These are phyloP conservation scores for Strobilomyces echinocephalus DNA, from an alignment of 768 basidiomycete species.

Conservation along the genomic window DNA sequence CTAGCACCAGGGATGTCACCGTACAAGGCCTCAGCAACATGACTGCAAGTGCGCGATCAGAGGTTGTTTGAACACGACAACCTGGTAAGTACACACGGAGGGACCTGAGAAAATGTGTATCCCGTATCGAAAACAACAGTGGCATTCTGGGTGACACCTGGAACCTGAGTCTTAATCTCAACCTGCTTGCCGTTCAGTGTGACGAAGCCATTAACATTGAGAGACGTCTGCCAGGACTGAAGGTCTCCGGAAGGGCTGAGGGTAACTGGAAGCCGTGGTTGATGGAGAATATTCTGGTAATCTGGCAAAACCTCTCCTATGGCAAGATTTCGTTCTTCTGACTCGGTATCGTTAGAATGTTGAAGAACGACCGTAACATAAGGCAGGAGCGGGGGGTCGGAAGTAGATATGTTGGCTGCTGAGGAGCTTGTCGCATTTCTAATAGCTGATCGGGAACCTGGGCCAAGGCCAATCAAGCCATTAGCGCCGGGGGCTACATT, in stretches of 20 bases:
- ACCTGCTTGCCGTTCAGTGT: constrained; percentile 56
- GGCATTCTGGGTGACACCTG: constrained; percentile 39
- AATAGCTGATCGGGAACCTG: constrained; percentile 49
- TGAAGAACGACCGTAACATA: constrained; percentile 60
- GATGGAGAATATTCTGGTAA: constrained; percentile 43
- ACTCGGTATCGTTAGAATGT: constrained; percentile 44
- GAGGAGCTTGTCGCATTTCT: constrained; percentile 31
- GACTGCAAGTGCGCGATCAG: constrained; percentile 28
- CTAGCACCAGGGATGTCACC: constrained; percentile 48
- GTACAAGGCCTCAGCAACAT: constrained; percentile 60
- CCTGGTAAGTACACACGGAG: constrained; percentile 36
- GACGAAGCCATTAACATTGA: constrained; percentile 58
- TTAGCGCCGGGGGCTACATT: no score
- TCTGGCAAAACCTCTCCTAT: constrained; percentile 55
- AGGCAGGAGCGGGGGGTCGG: constrained; percentile 53
- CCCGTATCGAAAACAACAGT: constrained; percentile 68
- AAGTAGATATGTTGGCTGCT: constrained; percentile 55
- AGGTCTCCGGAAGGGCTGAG: constrained; percentile 33
- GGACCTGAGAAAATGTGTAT: constrained; percentile 61
- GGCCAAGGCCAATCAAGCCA: constrained; percentile 57
- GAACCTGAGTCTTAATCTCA: constrained; percentile 42
- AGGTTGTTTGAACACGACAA: constrained; percentile 10
- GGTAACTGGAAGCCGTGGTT: constrained; percentile 50
- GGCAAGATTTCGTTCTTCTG: constrained; percentile 52
- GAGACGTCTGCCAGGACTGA: constrained; percentile 63